Base-by-base conservation (phyloP, 176 grass and related monocot genomes). In the Lolium multiflorum region DNA sequence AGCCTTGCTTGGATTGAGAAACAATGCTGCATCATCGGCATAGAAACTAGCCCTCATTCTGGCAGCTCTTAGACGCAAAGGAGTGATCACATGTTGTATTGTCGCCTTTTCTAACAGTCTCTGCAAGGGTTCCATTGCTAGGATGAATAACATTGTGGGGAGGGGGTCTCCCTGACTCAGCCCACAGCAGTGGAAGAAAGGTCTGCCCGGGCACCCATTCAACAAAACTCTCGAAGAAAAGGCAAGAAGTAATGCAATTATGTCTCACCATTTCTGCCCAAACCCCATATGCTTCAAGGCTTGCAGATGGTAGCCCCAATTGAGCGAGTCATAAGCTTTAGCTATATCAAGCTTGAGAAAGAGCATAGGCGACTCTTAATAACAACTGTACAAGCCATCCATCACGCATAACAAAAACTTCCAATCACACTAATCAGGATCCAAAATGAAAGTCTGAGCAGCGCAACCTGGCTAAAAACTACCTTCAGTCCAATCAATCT, bases 401-500 rank as follows among this genome's bases (percentile, higher is more conserved):
- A 50, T 35, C 71, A 13, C 65, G 65, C 9, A 24, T 6, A 44
- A 6, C 54, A 84, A 31, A 15, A 59, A 6, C 18, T 52, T 50
- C 6, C 57, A 22, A 71, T 43, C 35, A 76, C 59, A 78, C 5
- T 63, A 35, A 70, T 55, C 21, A 71, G 7, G 10, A 79, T 38
- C 22, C 73, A 37, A 76, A 55, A 25, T 26, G 17, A 39, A 81
- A 68, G 72, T n/a, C 17, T 12, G 5, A 38, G 15, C 4, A 13
- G 46, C 7, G 25, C 20, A 46, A 6, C 20, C 25, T 9, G 80
- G n/a, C 48, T 56, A 83, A 71, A 77, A 77, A 60, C 22, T 48
- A 78, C 56, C 15, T 83, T 68, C 69, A 44, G 38, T 76, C 64
- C 85, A 55, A 91, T 41, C 39, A 83, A 41, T 11, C 5, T 38